These are phyloP conservation scores for Globisporangium ultimum DNA, from an alignment of 352 stramenopile genomes.

Conservation along the genomic window DNA sequence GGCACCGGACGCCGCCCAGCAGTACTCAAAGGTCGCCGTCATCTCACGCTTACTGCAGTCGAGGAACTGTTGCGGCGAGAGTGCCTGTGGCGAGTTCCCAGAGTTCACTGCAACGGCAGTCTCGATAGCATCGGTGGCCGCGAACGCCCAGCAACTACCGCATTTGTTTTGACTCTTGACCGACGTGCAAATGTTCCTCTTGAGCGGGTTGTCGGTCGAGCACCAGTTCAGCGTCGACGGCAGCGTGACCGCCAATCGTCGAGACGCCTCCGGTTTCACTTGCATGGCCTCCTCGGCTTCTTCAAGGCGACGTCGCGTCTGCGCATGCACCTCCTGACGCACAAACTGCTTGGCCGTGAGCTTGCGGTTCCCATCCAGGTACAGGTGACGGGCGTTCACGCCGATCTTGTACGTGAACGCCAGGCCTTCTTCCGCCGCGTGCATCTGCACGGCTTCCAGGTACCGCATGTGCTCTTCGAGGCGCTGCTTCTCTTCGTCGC, in stretches of 20 bases:
- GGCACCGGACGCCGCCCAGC: slow-evolving; percentile 53
- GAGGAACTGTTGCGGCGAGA: slow-evolving; percentile 81
- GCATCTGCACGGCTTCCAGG: slow-evolving; percentile 60
- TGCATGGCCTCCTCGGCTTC: slow-evolving; percentile 6
- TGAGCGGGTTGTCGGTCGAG: slow-evolving; percentile 56
- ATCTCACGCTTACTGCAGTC: slow-evolving; percentile 69
- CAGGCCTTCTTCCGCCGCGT: slow-evolving; percentile 33
- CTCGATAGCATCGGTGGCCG: slow-evolving; percentile 74
- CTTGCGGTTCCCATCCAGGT: slow-evolving; percentile 35
- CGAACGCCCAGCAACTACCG: slow-evolving; percentile 82
- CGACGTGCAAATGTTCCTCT: slow-evolving; percentile 61
- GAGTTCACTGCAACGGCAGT: slow-evolving; percentile 55
- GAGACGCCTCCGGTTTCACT: slow-evolving; percentile 10
- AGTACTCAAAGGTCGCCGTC: slow-evolving; percentile 75
- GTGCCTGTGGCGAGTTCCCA: slow-evolving; percentile 33
- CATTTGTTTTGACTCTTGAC: slow-evolving; percentile 83
- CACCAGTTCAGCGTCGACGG: slow-evolving; percentile 68
- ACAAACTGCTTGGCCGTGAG: slow-evolving; percentile 53
- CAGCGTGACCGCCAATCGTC: slow-evolving; percentile 6
- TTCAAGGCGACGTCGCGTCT: slow-evolving; percentile 23
- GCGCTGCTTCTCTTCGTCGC: slow-evolving; percentile 29
- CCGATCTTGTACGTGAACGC: slow-evolving; percentile 61
- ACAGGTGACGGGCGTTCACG: slow-evolving; percentile 64
- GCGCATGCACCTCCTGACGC: slow-evolving; percentile 46
- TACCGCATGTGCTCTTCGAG: slow-evolving; percentile 63